phyloP scores from a whole-genome alignment of 805 yeast genomes.

The Saccharomycopsis synnaedendra region DNA sequence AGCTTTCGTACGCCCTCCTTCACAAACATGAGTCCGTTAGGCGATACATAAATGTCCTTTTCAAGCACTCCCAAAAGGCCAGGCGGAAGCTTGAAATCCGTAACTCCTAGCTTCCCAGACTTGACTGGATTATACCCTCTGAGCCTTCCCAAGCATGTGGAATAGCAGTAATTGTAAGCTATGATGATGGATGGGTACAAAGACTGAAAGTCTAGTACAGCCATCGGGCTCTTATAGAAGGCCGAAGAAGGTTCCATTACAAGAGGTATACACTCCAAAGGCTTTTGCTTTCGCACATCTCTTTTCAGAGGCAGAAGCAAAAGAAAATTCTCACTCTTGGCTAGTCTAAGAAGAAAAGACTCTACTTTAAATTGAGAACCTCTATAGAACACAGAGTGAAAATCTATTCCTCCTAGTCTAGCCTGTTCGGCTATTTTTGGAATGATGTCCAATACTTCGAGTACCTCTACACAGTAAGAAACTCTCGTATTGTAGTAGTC shows the following conservation, averaged over 20 bases:
- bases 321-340: conserved; percentile 65
- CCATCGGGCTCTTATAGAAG: conserved; percentile 78
- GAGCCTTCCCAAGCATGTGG: conserved; percentile 57
- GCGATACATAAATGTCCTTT: conserved; percentile 53
- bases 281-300: conserved; percentile 74
- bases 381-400: conserved; percentile 72
- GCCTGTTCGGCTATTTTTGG: conserved; percentile 73
- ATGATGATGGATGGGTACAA: conserved; percentile 86
- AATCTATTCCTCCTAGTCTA: conserved; percentile 79
- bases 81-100: conserved; percentile 36
- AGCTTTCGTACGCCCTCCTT: conserved; percentile 59
- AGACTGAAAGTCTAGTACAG: conserved; percentile 89
- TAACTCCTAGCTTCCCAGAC: conserved; percentile 25
- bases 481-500: conserved; percentile 37
- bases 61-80: conserved; percentile 40
- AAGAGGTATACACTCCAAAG: conserved; percentile 79
- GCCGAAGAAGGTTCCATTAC: conserved; percentile 87
- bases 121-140: conserved; percentile 34
- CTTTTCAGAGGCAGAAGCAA: conserved; percentile 68
- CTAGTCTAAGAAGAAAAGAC: conserved; percentile 61
- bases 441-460: conserved; percentile 54
- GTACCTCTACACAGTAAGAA: conserved; percentile 30
- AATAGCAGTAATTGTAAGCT: conserved; percentile 82
- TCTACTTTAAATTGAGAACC: conserved; percentile 96
- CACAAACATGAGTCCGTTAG: conserved; percentile 79